Evolutionary conservation across 108 stramenopile genomes (phyloP), one percentile per base, ranked within the genome.

Genomic region (Schizochytrium sp.): DNA sequence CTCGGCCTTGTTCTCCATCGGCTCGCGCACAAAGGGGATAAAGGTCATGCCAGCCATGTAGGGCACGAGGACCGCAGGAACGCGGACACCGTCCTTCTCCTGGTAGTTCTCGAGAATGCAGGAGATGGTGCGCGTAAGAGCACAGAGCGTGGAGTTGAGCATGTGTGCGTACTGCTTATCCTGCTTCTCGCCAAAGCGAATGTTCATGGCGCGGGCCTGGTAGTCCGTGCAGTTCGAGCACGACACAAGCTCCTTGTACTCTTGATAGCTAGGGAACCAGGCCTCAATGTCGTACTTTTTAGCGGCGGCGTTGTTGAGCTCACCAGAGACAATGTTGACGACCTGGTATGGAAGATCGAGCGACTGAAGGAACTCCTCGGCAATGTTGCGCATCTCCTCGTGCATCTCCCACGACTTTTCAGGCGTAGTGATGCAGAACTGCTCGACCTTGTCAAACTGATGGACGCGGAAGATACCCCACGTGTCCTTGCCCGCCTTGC

Each of bases 371-470:
- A 98, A 98, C 88, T 98, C 99, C 94, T 98, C 96, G 88, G 99
- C 98, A 14, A 91, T 60, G 59, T 60, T 58, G 87, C 72, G 58
- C 94, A 94, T 94, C 88, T 94, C 93, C 87, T 92, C 92, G 88
- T 99, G 99, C 93, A 98, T 97, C 88, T 90, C 94, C 71, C 95
- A 88, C 43, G 96, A 96, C 72, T 91, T 93, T 90, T 98, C 98
- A 60, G 98, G 93, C 87, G 98, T 97, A 89, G 96, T 97, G 60
- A 99, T 92, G 89, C 96, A 97, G 93, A 99, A 99, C 93, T 99
- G 99, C 92, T 99, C 99, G 88, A 99, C 96, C 96, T 99, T 99
- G 91, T 99, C 98, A 93, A 99, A 99, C 92, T 99, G 99, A 92
- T 99, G 99, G 5, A 99, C 99, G 29, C 99, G 97, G 92, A 99